These are phyloP conservation scores for Thalassiosira mediterranea DNA, from an alignment of 352 stramenopile species.

Conservation along the genomic window DNA sequence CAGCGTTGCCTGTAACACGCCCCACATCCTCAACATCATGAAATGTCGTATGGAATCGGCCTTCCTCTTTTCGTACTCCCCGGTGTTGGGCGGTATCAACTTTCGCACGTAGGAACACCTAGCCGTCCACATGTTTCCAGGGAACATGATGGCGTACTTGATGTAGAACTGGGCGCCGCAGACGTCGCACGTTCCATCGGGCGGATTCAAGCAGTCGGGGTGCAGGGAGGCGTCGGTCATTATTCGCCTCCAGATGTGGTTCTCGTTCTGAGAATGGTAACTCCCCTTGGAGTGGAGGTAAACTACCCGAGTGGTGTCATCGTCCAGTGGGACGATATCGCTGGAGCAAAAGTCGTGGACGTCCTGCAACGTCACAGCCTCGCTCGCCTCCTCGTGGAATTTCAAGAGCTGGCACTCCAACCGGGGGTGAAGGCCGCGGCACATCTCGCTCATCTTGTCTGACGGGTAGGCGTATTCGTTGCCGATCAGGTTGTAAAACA, in stretches of 20 bases:
- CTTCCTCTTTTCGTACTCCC: slow-evolving; percentile 48
- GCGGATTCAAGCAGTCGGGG: slow-evolving; percentile 41
- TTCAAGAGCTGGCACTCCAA: slow-evolving; percentile 33
- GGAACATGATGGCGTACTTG: slow-evolving; percentile 48
- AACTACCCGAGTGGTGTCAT: slow-evolving; percentile 34
- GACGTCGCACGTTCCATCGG: slow-evolving; percentile 52
- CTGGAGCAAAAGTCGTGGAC: slow-evolving; percentile 45
- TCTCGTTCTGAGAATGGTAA: slow-evolving; percentile 50
- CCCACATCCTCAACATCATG: slow-evolving; percentile 40
- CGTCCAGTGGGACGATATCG: slow-evolving; percentile 11
- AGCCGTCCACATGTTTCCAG: slow-evolving; percentile 70
- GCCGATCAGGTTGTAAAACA: slow-evolving; percentile 60
- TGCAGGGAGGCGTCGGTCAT: slow-evolving; percentile 52
- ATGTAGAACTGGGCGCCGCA: slow-evolving; percentile 61
- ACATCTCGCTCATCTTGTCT: slow-evolving; percentile 37
- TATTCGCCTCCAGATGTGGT: slow-evolving; percentile 51
- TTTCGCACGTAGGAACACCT: slow-evolving; percentile 66
- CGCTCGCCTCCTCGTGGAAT: slow-evolving; percentile 36
- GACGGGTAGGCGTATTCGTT: slow-evolving; percentile 19
- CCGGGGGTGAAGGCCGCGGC: slow-evolving; percentile 23
- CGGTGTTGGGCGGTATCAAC: slow-evolving; percentile 48
- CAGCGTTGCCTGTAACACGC: slow-evolving; percentile 28
- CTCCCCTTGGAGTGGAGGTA: slow-evolving; percentile 68
- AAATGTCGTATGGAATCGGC: slow-evolving; percentile 38
- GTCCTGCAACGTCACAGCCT: slow-evolving; percentile 45